These are phyloP conservation scores for Beauveria sp. DNA, from an alignment of 2,329 filamentous ascomycete genomes.

Conservation along the genomic window DNA sequence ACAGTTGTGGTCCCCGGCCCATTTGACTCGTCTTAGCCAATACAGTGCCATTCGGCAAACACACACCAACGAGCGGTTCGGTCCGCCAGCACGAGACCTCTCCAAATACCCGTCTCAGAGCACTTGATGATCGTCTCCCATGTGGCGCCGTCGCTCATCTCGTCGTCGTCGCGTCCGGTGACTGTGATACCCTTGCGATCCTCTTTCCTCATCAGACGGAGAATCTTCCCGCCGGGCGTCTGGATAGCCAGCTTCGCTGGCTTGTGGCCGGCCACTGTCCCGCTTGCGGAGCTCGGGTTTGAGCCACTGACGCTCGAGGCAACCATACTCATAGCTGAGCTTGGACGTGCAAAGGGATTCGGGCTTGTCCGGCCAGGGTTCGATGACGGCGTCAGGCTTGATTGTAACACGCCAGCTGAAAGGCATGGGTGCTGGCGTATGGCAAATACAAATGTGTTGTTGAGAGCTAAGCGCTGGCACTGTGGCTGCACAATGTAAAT, in stretches of 20 bases:
- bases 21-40: constrained; percentile 19
- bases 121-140: constrained; percentile 93
- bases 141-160: constrained; percentile 59
- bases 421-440: constrained; percentile 84
- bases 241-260: constrained; percentile 95
- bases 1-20: neutral
- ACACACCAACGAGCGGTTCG: constrained; percentile 82
- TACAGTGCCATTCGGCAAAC: constrained; percentile 78
- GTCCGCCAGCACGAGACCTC: constrained; percentile 74
- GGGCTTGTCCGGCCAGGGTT: constrained; percentile 46
- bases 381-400: constrained; percentile 36
- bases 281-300: constrained; percentile 46
- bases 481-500: constrained; percentile 96
- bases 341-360: constrained; percentile 53
- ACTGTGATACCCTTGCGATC: constrained; percentile 51
- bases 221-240: constrained; percentile 87
- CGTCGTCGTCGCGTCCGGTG: constrained; percentile 43
- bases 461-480: constrained; percentile 76
- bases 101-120: constrained; percentile 72
- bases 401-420: constrained; percentile 23
- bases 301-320: constrained; percentile 50
- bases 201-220: constrained; percentile 76
- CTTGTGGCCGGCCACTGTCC: constrained; percentile 58
- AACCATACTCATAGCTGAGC: constrained; percentile 58
- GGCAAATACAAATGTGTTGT: constrained; percentile 97